Percentiles rank a stretch among this genome's conserved stretches.
Conservation (phyloP, 495 filamentous ascomycete species). For the Penicillium arizonense region DNA sequence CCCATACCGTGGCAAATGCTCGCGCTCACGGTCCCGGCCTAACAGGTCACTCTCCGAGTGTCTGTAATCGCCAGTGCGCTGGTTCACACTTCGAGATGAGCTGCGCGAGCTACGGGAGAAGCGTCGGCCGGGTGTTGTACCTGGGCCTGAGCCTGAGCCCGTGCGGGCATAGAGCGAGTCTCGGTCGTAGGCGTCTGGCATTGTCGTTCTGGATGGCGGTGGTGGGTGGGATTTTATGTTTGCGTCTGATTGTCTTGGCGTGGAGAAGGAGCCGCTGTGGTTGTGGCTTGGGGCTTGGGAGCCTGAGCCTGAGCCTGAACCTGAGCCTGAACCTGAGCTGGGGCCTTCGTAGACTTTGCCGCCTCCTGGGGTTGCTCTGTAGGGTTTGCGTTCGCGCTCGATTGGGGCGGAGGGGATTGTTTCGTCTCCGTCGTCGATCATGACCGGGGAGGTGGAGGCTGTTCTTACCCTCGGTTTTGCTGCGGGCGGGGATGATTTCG, state of each 20-base stretch:
- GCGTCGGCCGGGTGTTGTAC: not conserved
- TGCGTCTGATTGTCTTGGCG: slow-evolving; percentile 25
- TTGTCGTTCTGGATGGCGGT: not conserved
- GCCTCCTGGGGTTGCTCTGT: slow-evolving; percentile 52
- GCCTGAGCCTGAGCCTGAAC: too few relatives aligned
- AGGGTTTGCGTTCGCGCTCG: slow-evolving; percentile 64
- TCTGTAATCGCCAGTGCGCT: slow-evolving; percentile 28
- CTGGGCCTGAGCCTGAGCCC: slow-evolving; percentile 15
- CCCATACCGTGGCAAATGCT: slow-evolving; percentile 12
- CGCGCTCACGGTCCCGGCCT: slow-evolving; percentile 14
- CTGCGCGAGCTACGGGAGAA: slow-evolving; percentile 31
- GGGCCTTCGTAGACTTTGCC: slow-evolving; percentile 54
- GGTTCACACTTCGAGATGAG: slow-evolving; percentile 29
- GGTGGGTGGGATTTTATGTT: slow-evolving; percentile 4
- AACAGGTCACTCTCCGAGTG: slow-evolving; percentile 44
- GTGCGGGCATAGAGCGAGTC: slow-evolving; percentile 26
- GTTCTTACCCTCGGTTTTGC: not conserved
- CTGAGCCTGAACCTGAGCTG: not conserved
- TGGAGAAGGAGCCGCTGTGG: slow-evolving; percentile 30
- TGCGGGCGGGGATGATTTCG: not conserved
- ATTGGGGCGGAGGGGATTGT: slow-evolving; percentile 45
- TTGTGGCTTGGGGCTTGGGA: slow-evolving; percentile 11
- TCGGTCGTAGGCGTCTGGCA: slow-evolving; percentile 18
- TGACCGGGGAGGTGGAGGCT: slow-evolving; percentile 29
- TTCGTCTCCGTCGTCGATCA: slow-evolving; percentile 47